Evolutionary conservation across 2,329 filamentous ascomycete genomes (phyloP).

Genomic region (Curvularia spicifera): DNA sequence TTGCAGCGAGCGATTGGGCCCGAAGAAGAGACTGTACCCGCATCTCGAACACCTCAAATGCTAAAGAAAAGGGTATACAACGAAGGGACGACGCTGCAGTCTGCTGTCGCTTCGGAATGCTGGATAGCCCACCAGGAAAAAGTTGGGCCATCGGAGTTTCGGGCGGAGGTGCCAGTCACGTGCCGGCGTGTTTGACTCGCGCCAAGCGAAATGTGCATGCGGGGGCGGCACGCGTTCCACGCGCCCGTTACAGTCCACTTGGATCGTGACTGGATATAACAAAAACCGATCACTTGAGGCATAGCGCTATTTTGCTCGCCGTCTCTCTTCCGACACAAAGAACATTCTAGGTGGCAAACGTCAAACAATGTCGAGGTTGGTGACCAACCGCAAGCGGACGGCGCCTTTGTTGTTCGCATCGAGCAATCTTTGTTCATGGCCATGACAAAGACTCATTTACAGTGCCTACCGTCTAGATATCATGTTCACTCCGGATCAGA

Average conservation of each 20-base stretch:
- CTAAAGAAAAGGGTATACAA: slow-evolving; percentile 25
- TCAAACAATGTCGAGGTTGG: slow-evolving; percentile 15
- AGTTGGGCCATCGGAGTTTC: slow-evolving; percentile 36
- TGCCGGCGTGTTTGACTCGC: slow-evolving; percentile 15
- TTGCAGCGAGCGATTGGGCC: slow-evolving; percentile 42
- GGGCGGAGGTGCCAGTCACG: slow-evolving; percentile 34
- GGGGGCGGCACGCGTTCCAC: not conserved
- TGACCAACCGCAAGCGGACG: slow-evolving; percentile 26
- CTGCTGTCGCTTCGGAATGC: slow-evolving; percentile 28
- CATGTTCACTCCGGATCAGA: slow-evolving; percentile 1
- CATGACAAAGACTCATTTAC: slow-evolving; percentile 28
- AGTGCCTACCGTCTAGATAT: slow-evolving; percentile 8
- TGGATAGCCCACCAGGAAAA: slow-evolving; percentile 29
- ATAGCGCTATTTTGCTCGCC: slow-evolving; percentile 1
- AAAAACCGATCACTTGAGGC: slow-evolving; percentile 8
- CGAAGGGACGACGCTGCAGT: slow-evolving; percentile 37
- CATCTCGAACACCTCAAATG: slow-evolving; percentile 33
- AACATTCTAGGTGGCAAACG: slow-evolving; percentile 12
- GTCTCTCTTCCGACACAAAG: slow-evolving; percentile 26
- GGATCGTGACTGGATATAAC: not conserved
- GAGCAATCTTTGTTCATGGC: slow-evolving; percentile 25
- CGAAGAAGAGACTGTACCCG: slow-evolving; percentile 44
- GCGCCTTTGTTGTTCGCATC: slow-evolving; percentile 25
- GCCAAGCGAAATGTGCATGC: not conserved
- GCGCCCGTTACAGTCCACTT: not conserved